Evolutionary conservation across 768 basidiomycete genomes (phyloP), one percentile per base, ranked within the genome.

Genomic region (Sarcodon aspratus): DNA sequence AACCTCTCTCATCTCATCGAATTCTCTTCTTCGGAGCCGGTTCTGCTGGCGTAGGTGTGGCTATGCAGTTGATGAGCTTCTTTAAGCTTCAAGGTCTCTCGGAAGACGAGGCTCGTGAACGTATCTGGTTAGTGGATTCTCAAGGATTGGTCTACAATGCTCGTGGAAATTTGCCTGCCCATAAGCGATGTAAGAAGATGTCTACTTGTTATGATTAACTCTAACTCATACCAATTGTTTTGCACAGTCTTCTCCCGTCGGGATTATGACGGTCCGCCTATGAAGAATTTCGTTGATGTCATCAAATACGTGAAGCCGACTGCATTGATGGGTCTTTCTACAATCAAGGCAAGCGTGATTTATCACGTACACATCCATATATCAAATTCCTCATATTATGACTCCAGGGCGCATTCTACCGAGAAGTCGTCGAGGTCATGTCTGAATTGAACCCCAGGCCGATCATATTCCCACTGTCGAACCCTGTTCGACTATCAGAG

Each of bases 21-120:
- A 89, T 96, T 57, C 77, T 95, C 38, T 95, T 97, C 74, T 82
- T 90, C 48, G 94, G 94, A 13, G 90, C 93, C 4, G 94, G 94
- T 6, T 86, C 83, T 21, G 88, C 90, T 2, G 93, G 91, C 53
- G 86, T 96, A 47, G 94, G 93, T 43, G 93, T 97, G 42, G 93
- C 85, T 50, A 81, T 78, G 67, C 91, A 95, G 62, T 69, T 90
- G 46, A 78, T 82, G 71, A 86, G 84, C 63, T 95, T 93, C 75
- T 92, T 93, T 73, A 88, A 77, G 35, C 66, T 88, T 53, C 74
- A 84, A 55, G 89, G 92, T 21, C 62, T 93, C 59, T 74, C 77
- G 5, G 72, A 78, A 55, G 78, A 91, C 53, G 79, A 93, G 62
- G 92, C 92, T 15, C 78, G 80, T 49, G 66, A 70, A 48, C 73